Conservation (phyloP, 805 yeast genomes). For the Maudiozyma bulderi region DNA sequence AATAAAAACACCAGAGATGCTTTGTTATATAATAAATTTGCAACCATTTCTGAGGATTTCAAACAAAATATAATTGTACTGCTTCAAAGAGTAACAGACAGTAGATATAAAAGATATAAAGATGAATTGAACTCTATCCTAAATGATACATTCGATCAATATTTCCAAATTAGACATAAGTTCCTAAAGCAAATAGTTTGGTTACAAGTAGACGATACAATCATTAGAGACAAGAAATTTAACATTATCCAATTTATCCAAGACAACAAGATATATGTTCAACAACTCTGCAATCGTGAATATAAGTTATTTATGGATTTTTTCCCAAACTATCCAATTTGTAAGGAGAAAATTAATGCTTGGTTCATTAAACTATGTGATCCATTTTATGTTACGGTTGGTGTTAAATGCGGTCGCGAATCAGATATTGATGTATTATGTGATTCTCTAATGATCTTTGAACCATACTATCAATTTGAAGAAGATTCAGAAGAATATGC, state of each 20-base stretch:
- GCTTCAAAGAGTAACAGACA: conserved; percentile 22
- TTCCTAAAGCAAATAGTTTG: conserved; percentile 38
- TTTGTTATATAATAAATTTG: conserved; percentile 56
- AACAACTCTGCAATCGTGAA: conserved; percentile 54
- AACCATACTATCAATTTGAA: conserved; percentile 57
- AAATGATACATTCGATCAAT: conserved; percentile 51
- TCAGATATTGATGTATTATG: conserved; percentile 57
- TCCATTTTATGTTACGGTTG: conserved; percentile 62
- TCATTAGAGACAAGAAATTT: conserved; percentile 11
- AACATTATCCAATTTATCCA: conserved; percentile 53
- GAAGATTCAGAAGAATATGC: conserved; percentile 31
- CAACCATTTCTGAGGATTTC: conserved; percentile 33
- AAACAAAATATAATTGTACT: conserved; percentile 31
- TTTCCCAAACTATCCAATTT: conserved; percentile 36
- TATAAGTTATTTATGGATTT: conserved; percentile 45
- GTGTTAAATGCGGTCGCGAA: conserved; percentile 64
- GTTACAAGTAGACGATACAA: conserved; percentile 29
- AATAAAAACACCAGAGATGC: conserved; percentile 43
- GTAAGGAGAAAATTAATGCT: conserved; percentile 32
- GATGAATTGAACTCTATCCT: conserved; percentile 46
- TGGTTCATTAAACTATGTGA: conserved; percentile 64
- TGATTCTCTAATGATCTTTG: conserved; percentile 62
- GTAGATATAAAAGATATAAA: conserved; percentile 40
- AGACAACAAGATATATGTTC: conserved; percentile 48
- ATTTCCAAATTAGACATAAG: conserved; percentile 47